Conservation (phyloP, 2,329 filamentous ascomycete species). For the Xylariaceae sp. region DNA sequence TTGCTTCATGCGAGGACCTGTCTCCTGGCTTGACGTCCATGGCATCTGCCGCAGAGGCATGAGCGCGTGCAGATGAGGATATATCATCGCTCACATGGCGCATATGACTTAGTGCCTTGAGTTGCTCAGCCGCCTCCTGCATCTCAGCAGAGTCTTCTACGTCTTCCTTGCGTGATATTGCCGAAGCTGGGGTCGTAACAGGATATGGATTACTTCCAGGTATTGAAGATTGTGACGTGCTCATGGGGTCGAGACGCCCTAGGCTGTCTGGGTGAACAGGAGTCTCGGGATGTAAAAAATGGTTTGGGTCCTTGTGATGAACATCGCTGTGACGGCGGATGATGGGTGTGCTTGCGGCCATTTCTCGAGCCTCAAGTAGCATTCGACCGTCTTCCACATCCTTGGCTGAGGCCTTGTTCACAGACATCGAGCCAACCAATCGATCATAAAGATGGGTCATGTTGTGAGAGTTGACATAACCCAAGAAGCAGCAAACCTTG, state of each 20-base stretch:
- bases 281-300: slow-evolving; percentile 25
- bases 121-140: slow-evolving; percentile 63
- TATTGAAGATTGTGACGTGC: slow-evolving; percentile 19
- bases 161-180: slow-evolving; percentile 38
- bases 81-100: slow-evolving; percentile 49
- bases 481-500: slow-evolving; percentile 62
- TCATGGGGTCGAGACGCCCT: slow-evolving; percentile 21
- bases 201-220: slow-evolving; percentile 17
- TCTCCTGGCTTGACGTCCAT: slow-evolving; percentile 36
- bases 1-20: slow-evolving; percentile 35
- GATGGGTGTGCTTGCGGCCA: slow-evolving; percentile 34
- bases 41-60: slow-evolving; percentile 21
- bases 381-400: slow-evolving; percentile 55
- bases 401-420: slow-evolving; percentile 42
- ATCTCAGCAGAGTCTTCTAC: slow-evolving; percentile 64
- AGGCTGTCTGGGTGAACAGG: slow-evolving; percentile 24
- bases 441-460: slow-evolving; percentile 61
- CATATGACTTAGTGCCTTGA: slow-evolving; percentile 62
- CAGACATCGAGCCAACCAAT: slow-evolving; percentile 45
- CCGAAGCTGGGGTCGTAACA: slow-evolving; percentile 23
- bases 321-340: slow-evolving; percentile 22
- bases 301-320: slow-evolving; percentile 9
- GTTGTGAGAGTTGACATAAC: slow-evolving; percentile 63
- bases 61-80: slow-evolving; percentile 15
- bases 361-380: slow-evolving; percentile 49